Conservation (phyloP, 108 stramenopile genomes). For the Phaeodactylum tricornutum region DNA sequence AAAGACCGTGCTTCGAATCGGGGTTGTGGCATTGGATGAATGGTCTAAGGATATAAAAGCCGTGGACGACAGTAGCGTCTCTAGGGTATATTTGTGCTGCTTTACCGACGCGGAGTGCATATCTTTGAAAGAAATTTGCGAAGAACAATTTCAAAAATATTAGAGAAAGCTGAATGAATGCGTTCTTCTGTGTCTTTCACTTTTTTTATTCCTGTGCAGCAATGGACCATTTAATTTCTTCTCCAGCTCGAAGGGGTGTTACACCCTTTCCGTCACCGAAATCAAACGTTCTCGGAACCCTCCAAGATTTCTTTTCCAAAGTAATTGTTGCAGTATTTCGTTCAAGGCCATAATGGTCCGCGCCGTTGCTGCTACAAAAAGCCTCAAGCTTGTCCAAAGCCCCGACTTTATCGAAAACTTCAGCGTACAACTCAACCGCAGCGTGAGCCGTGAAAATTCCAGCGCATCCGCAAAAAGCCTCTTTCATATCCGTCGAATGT, state of each 20-base stretch:
- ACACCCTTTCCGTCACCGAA: constrained; percentile 58
- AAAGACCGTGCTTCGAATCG: constrained; percentile 40
- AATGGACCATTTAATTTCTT: constrained; percentile 63
- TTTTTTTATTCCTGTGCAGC: too few relatives aligned
- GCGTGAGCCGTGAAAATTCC: constrained; percentile 94
- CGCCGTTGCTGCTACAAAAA: constrained; percentile 82
- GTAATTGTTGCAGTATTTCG: constrained; percentile 34
- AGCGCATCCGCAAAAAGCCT: constrained; percentile 90
- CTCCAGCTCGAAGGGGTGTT: constrained; percentile 79
- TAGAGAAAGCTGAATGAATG: too few relatives aligned
- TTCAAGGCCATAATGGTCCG: constrained; percentile 90
- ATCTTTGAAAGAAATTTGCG: neutral
- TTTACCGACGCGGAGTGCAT: neutral
- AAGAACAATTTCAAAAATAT: neutral
- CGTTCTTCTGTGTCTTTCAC: too few relatives aligned
- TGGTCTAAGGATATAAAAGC: neutral
- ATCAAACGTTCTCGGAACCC: constrained; percentile 53
- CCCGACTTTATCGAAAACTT: constrained; percentile 86
- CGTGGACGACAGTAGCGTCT: neutral
- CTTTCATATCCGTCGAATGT: constrained; percentile 75
- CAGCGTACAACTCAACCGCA: constrained; percentile 91
- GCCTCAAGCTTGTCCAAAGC: constrained; percentile 84
- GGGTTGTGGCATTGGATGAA: constrained; percentile 26
- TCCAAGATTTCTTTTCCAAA: constrained; percentile 80
- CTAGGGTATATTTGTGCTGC: neutral